phyloP scores from a whole-genome alignment of 2,329 filamentous ascomycete genomes.

The Penicillium sp. region DNA sequence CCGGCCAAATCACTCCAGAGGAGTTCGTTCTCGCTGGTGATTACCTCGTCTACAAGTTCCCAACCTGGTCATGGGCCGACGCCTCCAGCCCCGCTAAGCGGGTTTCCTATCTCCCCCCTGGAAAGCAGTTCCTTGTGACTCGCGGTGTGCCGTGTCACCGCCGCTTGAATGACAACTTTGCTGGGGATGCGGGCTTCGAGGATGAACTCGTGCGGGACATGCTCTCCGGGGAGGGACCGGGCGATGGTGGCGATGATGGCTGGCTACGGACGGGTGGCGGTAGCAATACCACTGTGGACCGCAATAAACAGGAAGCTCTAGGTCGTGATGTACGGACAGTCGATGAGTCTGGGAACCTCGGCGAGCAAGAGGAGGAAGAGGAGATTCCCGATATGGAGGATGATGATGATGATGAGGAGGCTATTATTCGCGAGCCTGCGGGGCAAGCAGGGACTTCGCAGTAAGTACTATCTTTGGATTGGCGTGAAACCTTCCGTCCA shows the following conservation, averaged over 20 bases:
- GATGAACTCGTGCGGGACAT: conserved; percentile 80
- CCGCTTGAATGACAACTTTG: conserved; percentile 87
- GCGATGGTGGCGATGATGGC: conserved; percentile 73
- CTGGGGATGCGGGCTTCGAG: conserved; percentile 77
- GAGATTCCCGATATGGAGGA: conserved; percentile 99
- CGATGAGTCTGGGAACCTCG: conserved; percentile 81
- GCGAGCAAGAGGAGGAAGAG: conserved; percentile 59
- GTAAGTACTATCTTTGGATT: conserved; percentile 40
- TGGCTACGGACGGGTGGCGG: conserved; percentile 86
- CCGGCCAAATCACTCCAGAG: conserved; percentile 92
- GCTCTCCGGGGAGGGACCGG: conserved; percentile 47
- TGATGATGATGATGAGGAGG: conserved; percentile 87
- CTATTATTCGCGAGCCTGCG: conserved; percentile 75
- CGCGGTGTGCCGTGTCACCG: conserved; percentile 90
- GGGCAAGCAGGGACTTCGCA: conserved; percentile 47
- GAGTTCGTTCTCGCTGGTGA: conserved; percentile 95
- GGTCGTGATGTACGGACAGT: conserved; percentile 78
- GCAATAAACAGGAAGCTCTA: conserved; percentile 66
- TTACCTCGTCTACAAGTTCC: conserved; percentile 98
- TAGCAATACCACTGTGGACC: conserved; percentile 38
- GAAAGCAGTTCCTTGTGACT: conserved; percentile 93
- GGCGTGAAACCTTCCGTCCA: background rate
- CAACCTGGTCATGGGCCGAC: conserved; percentile 94
- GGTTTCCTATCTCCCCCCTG: conserved; percentile 71
- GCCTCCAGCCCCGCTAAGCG: conserved; percentile 75